Percentiles rank a stretch among this genome's conserved stretches.
These are phyloP conservation scores for Cladosporium velox DNA, from an alignment of 2,329 filamentous ascomycete genomes.

Conservation along the genomic window DNA sequence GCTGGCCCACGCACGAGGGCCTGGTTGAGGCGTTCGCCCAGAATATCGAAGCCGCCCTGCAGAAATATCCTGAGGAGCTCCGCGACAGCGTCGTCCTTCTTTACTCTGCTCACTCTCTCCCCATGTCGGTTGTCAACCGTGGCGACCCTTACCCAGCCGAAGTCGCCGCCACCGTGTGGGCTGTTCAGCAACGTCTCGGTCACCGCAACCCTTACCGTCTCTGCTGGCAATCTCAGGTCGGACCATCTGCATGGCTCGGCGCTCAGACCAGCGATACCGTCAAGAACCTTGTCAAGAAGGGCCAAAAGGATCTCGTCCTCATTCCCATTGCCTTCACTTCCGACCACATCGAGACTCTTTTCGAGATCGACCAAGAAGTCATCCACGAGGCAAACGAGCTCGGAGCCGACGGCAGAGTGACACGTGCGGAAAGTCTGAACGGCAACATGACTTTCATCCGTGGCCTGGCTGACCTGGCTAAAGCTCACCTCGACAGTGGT, in stretches of 20 bases:
- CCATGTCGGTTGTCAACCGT: constrained; percentile 96
- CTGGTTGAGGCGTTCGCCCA: constrained; percentile 88
- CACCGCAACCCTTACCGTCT: constrained; percentile 90
- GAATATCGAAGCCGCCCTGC: constrained; percentile 84
- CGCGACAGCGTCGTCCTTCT: constrained; percentile 80
- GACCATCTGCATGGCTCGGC: constrained; percentile 91
- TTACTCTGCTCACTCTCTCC: constrained; percentile 89
- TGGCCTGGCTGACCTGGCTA: constrained; percentile 84
- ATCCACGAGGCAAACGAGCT: constrained; percentile 80
- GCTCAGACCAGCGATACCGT: constrained; percentile 90
- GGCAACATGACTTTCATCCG: constrained; percentile 87
- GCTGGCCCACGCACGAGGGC: constrained; percentile 91
- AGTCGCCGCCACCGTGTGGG: constrained; percentile 92
- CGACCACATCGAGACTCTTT: constrained; percentile 98
- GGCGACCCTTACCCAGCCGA: constrained; percentile 94
- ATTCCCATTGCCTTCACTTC: constrained; percentile 97
- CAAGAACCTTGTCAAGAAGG: constrained; percentile 83
- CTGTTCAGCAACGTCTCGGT: constrained; percentile 88
- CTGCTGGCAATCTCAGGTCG: constrained; percentile 98
- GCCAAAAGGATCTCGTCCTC: constrained; percentile 85
- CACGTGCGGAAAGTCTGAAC: constrained; percentile 89
- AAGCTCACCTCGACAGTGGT: constrained; percentile 72
- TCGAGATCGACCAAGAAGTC: constrained; percentile 90
- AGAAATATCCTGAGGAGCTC: constrained; percentile 79
- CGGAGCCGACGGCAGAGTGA: constrained; percentile 67